Percentiles rank a stretch among this genome's conserved stretches.
Conservation (phyloP, 2,329 filamentous ascomycete species). For the Scedosporium aurantiacum region DNA sequence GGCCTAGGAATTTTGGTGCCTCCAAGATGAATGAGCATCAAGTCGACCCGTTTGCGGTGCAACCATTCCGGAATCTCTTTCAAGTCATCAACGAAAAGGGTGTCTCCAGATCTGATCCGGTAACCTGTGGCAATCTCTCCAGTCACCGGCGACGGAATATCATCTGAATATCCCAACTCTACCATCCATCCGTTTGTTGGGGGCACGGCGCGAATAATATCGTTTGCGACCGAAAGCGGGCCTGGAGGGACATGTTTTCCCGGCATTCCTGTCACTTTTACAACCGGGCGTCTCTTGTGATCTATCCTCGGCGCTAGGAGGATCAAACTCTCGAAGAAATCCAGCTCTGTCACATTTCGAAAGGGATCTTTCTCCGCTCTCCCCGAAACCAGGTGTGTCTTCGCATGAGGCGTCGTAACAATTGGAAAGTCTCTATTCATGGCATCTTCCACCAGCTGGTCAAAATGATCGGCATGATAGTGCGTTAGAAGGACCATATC, state of each 20-base stretch:
- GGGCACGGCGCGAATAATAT: slow-evolving; percentile 33
- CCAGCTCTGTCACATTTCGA: slow-evolving; percentile 39
- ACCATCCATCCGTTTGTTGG: slow-evolving; percentile 57
- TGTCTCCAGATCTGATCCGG: slow-evolving; percentile 54
- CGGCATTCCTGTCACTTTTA: slow-evolving; percentile 51
- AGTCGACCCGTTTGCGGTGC: slow-evolving; percentile 41
- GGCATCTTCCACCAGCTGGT: slow-evolving; percentile 25
- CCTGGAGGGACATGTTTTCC: slow-evolving; percentile 46
- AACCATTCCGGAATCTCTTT: slow-evolving; percentile 48
- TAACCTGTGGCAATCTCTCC: slow-evolving; percentile 34
- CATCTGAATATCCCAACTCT: slow-evolving; percentile 43
- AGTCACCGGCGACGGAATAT: not conserved
- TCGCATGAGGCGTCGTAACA: slow-evolving; percentile 51
- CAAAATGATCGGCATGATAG: slow-evolving; percentile 46
- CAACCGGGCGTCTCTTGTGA: slow-evolving; percentile 24
- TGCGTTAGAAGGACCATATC: slow-evolving; percentile 51
- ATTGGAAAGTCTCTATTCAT: slow-evolving; percentile 42
- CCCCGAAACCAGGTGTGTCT: slow-evolving; percentile 31
- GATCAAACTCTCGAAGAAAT: slow-evolving; percentile 40
- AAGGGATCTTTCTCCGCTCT: slow-evolving; percentile 44
- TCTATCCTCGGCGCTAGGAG: not conserved
- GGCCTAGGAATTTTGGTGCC: slow-evolving; percentile 55
- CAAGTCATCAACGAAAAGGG: slow-evolving; percentile 50
- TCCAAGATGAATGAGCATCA: slow-evolving; percentile 57
- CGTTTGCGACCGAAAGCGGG: slow-evolving; percentile 23